These are phyloP conservation scores for Yarrowia galli DNA, from an alignment of 1,139 yeast genomes.

Conservation along the genomic window DNA sequence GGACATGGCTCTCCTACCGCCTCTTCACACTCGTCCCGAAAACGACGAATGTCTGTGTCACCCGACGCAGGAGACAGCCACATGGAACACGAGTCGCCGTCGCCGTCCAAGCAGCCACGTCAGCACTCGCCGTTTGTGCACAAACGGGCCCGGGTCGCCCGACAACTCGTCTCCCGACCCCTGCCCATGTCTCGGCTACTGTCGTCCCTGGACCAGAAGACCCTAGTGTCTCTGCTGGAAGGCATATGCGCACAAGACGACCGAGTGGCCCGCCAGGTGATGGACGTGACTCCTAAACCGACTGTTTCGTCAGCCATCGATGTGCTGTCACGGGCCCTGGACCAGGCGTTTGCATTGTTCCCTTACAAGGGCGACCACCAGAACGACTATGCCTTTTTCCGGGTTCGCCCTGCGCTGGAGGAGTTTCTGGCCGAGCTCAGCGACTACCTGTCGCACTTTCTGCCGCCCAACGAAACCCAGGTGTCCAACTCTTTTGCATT, in stretches of 20 bases:
- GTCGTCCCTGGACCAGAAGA: slow-evolving; percentile 67
- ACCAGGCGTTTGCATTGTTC: slow-evolving; percentile 58
- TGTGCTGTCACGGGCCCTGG: slow-evolving; percentile 59
- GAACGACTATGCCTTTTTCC: slow-evolving; percentile 85
- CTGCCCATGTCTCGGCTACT: slow-evolving; percentile 68
- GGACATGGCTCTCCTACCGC: slow-evolving; percentile 36
- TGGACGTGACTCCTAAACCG: slow-evolving; percentile 65
- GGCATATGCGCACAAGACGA: slow-evolving; percentile 67
- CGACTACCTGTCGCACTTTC: slow-evolving; percentile 77
- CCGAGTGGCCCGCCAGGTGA: slow-evolving; percentile 62
- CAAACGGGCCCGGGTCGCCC: slow-evolving; percentile 44
- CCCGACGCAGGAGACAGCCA: slow-evolving; percentile 11
- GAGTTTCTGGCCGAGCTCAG: slow-evolving; percentile 80
- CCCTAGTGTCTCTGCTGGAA: slow-evolving; percentile 61
- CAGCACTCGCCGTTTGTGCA: background rate
- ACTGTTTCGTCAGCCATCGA: slow-evolving; percentile 61
- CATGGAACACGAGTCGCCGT: slow-evolving; percentile 18
- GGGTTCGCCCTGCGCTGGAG: slow-evolving; percentile 75
- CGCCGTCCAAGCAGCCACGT: slow-evolving; percentile 11
- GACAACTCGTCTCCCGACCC: slow-evolving; percentile 49
- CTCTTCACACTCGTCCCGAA: slow-evolving; percentile 4
- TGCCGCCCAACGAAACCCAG: slow-evolving; percentile 77
- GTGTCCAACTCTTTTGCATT: slow-evolving; percentile 67
- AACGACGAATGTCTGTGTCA: slow-evolving; percentile 23
- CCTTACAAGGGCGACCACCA: slow-evolving; percentile 79